phyloP scores from a whole-genome alignment of 139 green algal species.

The Microglena sp. region DNA sequence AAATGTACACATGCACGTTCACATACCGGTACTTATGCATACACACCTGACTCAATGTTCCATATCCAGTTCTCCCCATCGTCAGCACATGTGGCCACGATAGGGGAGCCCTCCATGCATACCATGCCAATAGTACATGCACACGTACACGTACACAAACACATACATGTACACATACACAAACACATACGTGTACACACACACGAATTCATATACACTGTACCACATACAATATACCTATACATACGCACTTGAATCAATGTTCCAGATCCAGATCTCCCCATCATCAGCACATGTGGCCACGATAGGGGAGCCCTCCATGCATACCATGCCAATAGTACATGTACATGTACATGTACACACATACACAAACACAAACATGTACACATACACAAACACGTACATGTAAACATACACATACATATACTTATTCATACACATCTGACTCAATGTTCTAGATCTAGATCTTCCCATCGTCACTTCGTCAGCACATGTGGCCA shows the following conservation, averaged over 20 bases:
- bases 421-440: background rate
- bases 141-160: background rate
- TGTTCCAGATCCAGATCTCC: constrained; percentile 27
- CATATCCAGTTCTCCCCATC: constrained; percentile 32
- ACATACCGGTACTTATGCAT: background rate
- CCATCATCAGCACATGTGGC: constrained; percentile 34
- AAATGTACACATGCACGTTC: background rate
- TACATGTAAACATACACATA: background rate
- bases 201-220: background rate
- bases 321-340: constrained; percentile 35
- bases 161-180: background rate
- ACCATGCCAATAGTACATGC: constrained; percentile 30
- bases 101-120: constrained; percentile 20
- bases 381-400: background rate
- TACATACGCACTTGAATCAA: constrained; percentile 20
- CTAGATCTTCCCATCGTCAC: constrained; percentile 34
- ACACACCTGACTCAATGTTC: constrained; percentile 25
- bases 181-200: background rate
- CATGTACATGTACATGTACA: too few relatives aligned
- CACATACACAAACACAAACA: background rate
- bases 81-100: constrained; percentile 28
- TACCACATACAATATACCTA: too few relatives aligned
- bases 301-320: constrained; percentile 22
- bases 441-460: constrained; percentile 27
- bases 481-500: too few relatives aligned